Conservation (phyloP, 2,329 filamentous ascomycete species). For the Podosphaera fusca region DNA sequence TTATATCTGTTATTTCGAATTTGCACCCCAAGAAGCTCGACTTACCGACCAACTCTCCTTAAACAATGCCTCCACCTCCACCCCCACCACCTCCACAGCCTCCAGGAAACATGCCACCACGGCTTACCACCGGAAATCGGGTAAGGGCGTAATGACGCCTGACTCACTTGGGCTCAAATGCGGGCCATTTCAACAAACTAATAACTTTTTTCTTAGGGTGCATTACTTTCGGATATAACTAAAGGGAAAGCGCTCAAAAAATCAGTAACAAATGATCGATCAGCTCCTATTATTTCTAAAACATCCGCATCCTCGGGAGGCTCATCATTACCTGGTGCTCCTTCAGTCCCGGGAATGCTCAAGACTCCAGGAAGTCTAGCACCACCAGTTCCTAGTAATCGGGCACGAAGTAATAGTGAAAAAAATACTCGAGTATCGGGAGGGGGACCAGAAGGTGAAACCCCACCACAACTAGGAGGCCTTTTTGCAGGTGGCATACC, state of each 20-base stretch:
- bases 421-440: constrained; percentile 26
- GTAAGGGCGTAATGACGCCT: constrained; percentile 25
- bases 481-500: constrained; percentile 89
- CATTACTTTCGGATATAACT: constrained; percentile 65
- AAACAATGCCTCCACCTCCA: constrained; percentile 22
- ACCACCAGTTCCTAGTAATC: constrained; percentile 30
- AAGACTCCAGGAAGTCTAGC: constrained; percentile 42
- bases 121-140: constrained; percentile 35
- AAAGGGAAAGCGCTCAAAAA: constrained; percentile 69
- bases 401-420: constrained; percentile 71
- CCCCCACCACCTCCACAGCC: constrained; percentile 46
- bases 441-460: constrained; percentile 23
- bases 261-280: constrained; percentile 76
- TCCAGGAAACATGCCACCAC: constrained; percentile 29
- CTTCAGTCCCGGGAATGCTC: constrained; percentile 48
- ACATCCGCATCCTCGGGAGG: constrained; percentile 29
- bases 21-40: too few relatives aligned
- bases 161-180: constrained; percentile 6
- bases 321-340: constrained; percentile 49
- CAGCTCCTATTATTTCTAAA: constrained; percentile 47
- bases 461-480: constrained; percentile 62
- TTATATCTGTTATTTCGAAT: too few relatives aligned
- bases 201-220: constrained; percentile 33
- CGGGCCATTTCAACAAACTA: constrained; percentile 10
- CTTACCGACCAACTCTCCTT: too few relatives aligned